Conservation (phyloP, 331 rosid genomes). For the Malus hybrid region DNA sequence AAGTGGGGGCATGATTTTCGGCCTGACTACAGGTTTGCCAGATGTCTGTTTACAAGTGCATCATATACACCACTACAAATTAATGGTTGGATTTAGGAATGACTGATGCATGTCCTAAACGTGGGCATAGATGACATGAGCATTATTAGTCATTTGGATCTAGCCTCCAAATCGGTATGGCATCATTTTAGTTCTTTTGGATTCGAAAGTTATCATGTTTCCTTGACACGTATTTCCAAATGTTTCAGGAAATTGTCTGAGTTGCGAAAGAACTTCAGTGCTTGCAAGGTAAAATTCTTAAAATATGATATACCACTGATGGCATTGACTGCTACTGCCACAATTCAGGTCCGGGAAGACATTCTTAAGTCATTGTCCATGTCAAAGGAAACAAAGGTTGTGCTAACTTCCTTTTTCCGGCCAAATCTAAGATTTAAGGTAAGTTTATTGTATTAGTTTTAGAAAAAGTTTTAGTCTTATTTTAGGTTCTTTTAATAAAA, state of each 20-base stretch:
- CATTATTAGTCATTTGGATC: not conserved
- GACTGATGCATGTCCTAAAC: not conserved
- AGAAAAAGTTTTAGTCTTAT: not conserved
- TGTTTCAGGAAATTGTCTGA: constrained; percentile 69
- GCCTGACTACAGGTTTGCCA: constrained; percentile 75
- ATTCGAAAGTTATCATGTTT: not conserved
- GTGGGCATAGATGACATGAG: not conserved
- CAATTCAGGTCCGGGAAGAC: constrained; percentile 66
- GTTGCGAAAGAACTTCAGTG: constrained; percentile 65
- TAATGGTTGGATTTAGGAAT: not conserved
- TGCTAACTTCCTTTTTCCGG: constrained; percentile 80
- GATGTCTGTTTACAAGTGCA: not conserved
- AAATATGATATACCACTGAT: constrained; percentile 70
- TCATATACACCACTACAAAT: not conserved
- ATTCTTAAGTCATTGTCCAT: constrained; percentile 61
- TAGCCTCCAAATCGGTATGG: not conserved
- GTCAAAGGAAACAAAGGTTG: constrained; percentile 65
- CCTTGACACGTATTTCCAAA: constrained; percentile 10
- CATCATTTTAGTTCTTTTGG: not conserved
- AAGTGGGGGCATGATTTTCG: constrained; percentile 98
- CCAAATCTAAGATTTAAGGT: constrained; percentile 70
- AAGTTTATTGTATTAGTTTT: constrained; percentile 20
- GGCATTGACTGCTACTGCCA: constrained; percentile 98
- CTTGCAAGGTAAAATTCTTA: constrained; percentile 50
- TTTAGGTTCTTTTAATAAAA: not conserved